Evolutionary conservation across 305 asterid genomes (phyloP), one percentile per base, ranked within the genome.

Genomic region (Withania somnifera): DNA sequence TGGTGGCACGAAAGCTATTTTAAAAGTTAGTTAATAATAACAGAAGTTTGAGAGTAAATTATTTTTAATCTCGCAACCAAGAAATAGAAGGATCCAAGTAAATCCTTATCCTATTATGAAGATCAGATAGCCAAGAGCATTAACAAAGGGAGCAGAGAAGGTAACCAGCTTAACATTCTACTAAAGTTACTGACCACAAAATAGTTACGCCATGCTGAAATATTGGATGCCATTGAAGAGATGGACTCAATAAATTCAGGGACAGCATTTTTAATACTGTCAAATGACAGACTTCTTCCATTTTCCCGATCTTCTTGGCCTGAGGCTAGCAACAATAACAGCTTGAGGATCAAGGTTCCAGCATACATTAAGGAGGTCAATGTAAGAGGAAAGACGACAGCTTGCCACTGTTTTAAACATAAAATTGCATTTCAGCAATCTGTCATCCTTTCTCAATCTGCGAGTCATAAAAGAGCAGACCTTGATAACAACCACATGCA

Each of bases 381-480:
- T 36, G 85, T 83, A 79, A 94, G 89, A 40, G 99, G 95, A 89
- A 87, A 83, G 84, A 89, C 87, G 91, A 92, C 77, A 84, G 98
- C 93, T 91, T 91, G 97, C 98, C 93, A 96, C 99, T 96, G 98
- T 93, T 86, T 88, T 92, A 93, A 61, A 90, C 86, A 93, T 78
- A 93, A 91, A 89, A 86, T 63, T 83, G 92, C 88, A 93, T 87
- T 85, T 90, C 86, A 93, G 91, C 91, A 84, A 87, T 89, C 88
- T 88, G 90, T 88, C 88, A 89, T 86, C 94, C 90, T 87, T 92
- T 84, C 77, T 81, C 86, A 84, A 90, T 91, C 97, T 90, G 89
- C 94, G 90, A 84, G 76, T 76, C 82, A 82, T 79, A 76, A 53
- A 84, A 83, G 84, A 60, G 84, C 77, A 85, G 84, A 78, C 82